Percentiles rank a stretch among this genome's conserved stretches.
Conservation (phyloP, 805 yeast species). For the Saccharomycopsis fibuligera region DNA sequence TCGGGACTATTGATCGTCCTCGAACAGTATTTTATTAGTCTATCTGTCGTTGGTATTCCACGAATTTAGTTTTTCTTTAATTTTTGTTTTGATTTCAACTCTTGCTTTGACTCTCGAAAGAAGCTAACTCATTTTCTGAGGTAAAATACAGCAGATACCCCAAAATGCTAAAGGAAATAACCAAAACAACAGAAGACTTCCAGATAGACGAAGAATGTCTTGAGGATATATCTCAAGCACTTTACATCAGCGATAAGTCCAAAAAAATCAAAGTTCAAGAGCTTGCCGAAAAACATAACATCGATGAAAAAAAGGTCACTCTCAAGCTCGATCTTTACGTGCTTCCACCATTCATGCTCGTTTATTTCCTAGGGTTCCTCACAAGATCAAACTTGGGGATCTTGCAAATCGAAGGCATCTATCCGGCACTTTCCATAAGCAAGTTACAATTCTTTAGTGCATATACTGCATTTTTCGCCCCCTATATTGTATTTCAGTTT, state of each 20-base stretch:
- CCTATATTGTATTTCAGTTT: slow-evolving; percentile 58
- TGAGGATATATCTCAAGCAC: slow-evolving; percentile 53
- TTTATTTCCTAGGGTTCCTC: slow-evolving; percentile 69
- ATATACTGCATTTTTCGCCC: slow-evolving; percentile 64
- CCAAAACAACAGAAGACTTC: too few relatives aligned
- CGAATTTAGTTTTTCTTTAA: too few relatives aligned
- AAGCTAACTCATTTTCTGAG: too few relatives aligned
- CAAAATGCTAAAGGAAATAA: too few relatives aligned
- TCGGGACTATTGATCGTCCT: too few relatives aligned
- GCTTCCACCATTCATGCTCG: slow-evolving; percentile 56
- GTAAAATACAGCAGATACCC: too few relatives aligned
- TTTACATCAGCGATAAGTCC: slow-evolving; percentile 14
- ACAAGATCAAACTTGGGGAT: slow-evolving; percentile 80
- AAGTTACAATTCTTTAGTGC: slow-evolving; percentile 58
- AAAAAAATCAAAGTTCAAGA: slow-evolving; percentile 14
- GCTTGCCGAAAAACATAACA: slow-evolving; percentile 32
- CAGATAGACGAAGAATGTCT: too few relatives aligned
- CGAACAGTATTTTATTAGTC: too few relatives aligned
- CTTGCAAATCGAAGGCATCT: slow-evolving; percentile 69
- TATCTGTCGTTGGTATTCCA: too few relatives aligned
- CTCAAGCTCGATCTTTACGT: slow-evolving; percentile 60
- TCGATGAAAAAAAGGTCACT: slow-evolving; percentile 49
- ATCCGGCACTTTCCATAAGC: slow-evolving; percentile 42
- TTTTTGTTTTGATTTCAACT: too few relatives aligned
- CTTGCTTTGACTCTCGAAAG: too few relatives aligned